Conservation (phyloP, 2,329 filamentous ascomycete genomes). For the Aspergillus sojae region DNA sequence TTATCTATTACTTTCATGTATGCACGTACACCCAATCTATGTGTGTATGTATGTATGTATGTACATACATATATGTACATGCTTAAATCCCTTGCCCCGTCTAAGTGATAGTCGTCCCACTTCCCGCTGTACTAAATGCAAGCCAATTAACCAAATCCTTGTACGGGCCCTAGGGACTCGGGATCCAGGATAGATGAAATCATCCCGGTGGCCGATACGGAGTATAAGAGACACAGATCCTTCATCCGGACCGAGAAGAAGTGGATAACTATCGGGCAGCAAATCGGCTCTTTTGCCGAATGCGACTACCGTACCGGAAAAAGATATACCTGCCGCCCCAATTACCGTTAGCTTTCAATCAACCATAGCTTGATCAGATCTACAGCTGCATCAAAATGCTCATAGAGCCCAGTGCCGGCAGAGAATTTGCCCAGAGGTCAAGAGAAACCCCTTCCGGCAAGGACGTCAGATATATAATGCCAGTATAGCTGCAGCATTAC, state of each 20-base stretch:
- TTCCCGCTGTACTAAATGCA: not conserved
- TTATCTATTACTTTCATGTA: not conserved
- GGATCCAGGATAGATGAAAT: not conserved
- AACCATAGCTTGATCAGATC: not conserved
- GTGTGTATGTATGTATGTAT: not conserved
- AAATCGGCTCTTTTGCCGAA: constrained; percentile 46
- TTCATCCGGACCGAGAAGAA: not conserved
- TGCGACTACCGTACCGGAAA: constrained; percentile 45
- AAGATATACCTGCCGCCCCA: constrained; percentile 43
- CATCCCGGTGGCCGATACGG: not conserved
- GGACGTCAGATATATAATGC: not conserved
- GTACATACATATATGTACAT: not conserved
- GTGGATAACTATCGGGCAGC: constrained; percentile 29
- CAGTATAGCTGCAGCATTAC: constrained; percentile 11
- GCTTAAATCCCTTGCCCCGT: not conserved
- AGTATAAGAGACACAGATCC: not conserved
- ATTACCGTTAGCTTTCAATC: constrained; percentile 7
- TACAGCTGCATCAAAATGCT: not conserved
- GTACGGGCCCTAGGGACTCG: not conserved
- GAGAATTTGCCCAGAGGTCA: not conserved
- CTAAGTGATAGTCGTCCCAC: not conserved
- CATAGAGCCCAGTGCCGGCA: not conserved
- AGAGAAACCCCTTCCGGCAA: not conserved
- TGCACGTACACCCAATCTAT: too few species aligned
- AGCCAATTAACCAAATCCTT: not conserved